These are phyloP conservation scores for Gossypium gossypioides DNA, from an alignment of 441 rosid genomes.

Conservation along the genomic window DNA sequence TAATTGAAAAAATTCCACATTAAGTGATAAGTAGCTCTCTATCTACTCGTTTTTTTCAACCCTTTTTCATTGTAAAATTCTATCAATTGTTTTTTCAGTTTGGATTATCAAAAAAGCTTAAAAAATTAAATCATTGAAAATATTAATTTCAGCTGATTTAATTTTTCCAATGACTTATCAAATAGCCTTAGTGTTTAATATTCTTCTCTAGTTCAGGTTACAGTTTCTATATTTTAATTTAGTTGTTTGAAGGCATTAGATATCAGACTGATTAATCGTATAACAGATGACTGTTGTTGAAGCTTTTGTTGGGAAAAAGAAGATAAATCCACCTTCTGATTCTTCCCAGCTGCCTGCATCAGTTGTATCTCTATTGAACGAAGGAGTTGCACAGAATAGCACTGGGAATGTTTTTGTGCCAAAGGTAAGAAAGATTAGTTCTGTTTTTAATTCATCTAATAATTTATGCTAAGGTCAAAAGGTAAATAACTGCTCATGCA, in stretches of 20 bases:
- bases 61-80: neutral
- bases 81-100: neutral
- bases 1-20: neutral
- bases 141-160: neutral
- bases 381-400: conserved; percentile 77
- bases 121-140: neutral
- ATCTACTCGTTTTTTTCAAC: neutral
- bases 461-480: neutral
- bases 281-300: conserved; percentile 88
- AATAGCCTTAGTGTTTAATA: neutral
- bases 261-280: conserved; percentile 10
- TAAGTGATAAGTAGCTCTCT: neutral
- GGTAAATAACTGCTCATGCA: neutral
- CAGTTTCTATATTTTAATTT: neutral
- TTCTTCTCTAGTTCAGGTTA: neutral
- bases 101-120: neutral
- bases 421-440: conserved; percentile 36
- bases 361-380: conserved; percentile 46
- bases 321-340: conserved; percentile 48
- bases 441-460: conserved; percentile 3
- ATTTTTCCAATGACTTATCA: neutral
- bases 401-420: conserved; percentile 76
- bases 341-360: conserved; percentile 40
- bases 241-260: neutral
- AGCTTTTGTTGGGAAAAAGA: conserved; percentile 63